A percentile compares a stretch with the other conserved stretches of the same genome.
These are phyloP conservation scores for Glycyrrhiza uralensis DNA, from an alignment of 306 rosid genomes.

Conservation along the genomic window DNA sequence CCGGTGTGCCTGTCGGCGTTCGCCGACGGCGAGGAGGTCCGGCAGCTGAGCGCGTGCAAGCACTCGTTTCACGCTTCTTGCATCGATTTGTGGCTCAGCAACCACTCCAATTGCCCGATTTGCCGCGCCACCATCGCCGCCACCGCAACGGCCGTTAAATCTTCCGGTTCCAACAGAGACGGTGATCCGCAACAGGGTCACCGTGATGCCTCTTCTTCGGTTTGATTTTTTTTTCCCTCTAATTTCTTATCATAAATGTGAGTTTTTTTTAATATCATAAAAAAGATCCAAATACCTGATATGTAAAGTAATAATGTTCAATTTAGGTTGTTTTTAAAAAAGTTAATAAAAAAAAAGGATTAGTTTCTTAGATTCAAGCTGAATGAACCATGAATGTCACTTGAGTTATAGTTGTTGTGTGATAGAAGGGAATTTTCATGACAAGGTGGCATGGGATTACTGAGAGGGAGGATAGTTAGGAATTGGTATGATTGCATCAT, in stretches of 20 bases:
- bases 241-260: neutral
- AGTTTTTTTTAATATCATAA: neutral
- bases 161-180: conserved; percentile 18
- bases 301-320: neutral
- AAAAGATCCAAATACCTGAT: neutral
- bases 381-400: neutral
- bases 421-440: neutral
- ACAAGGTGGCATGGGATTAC: neutral
- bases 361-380: neutral
- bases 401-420: neutral
- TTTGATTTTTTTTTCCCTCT: conserved; percentile 21
- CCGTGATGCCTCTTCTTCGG: conserved; percentile 46
- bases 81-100: conserved; percentile 61
- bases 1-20: conserved; percentile 74
- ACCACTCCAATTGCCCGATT: conserved; percentile 70
- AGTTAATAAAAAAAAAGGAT: neutral
- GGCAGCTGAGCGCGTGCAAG: conserved; percentile 57
- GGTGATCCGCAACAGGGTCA: conserved; percentile 39
- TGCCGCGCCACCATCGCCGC: conserved; percentile 50
- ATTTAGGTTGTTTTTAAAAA: neutral
- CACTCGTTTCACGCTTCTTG: conserved; percentile 70
- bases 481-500: no score
- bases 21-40: conserved; percentile 60
- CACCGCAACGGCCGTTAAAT: conserved; percentile 16
- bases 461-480: neutral